Evolutionary conservation across 495 filamentous ascomycete genomes (phyloP).

Genomic region (Neurospora tetrasperma): DNA sequence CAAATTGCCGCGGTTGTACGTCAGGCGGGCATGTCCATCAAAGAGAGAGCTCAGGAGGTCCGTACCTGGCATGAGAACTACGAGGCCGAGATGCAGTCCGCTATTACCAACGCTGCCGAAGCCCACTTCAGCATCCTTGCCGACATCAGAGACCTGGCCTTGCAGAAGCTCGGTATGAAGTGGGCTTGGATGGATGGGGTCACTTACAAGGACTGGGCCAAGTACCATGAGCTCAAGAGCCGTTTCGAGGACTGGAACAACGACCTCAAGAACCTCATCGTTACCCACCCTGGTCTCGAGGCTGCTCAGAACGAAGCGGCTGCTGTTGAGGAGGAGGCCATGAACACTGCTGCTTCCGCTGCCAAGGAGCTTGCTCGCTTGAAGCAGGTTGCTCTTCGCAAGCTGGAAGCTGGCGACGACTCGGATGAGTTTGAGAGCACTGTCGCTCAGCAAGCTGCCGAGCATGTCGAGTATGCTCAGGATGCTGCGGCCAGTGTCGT

Average conservation of each 20-base stretch:
- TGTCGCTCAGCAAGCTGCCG: constrained; percentile 32
- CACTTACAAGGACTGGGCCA: constrained; percentile 92
- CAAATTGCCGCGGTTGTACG: constrained; percentile 54
- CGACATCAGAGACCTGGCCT: constrained; percentile 71
- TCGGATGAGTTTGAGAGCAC: constrained; percentile 61
- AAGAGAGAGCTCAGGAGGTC: constrained; percentile 70
- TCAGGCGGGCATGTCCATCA: constrained; percentile 63
- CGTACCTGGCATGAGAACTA: constrained; percentile 69
- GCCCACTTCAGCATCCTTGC: constrained; percentile 77
- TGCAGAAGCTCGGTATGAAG: constrained; percentile 93
- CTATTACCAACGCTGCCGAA: constrained; percentile 65
- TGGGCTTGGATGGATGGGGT: constrained; percentile 96
- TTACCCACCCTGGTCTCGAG: constrained; percentile 59
- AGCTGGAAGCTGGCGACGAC: constrained; percentile 64
- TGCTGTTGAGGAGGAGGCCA: constrained; percentile 63
- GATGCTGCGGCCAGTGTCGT: constrained; percentile 12
- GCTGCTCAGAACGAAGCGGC: constrained; percentile 59
- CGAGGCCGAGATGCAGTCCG: constrained; percentile 54
- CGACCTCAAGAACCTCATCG: constrained; percentile 63
- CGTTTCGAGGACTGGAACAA: constrained; percentile 76
- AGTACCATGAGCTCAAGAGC: constrained; percentile 76
- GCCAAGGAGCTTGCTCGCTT: constrained; percentile 75
- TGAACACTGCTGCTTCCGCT: constrained; percentile 66
- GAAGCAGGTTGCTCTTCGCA: constrained; percentile 80
- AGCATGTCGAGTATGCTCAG: constrained; percentile 24